Conservation (phyloP, 345 rosid species). For the Chamaenerion angustifolium region DNA sequence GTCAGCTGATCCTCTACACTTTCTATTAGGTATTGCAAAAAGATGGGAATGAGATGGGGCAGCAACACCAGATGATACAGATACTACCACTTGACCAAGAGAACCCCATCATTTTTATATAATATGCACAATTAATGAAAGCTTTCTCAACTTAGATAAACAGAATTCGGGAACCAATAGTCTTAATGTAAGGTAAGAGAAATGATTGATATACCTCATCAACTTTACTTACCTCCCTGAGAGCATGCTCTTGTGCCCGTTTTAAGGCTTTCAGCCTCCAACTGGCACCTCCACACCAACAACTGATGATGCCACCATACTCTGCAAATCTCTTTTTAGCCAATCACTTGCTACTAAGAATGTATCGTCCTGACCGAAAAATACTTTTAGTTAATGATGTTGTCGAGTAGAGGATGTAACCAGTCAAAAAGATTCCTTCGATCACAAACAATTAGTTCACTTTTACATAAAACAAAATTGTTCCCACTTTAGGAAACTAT, state of each 20-base stretch:
- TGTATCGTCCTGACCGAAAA: constrained; percentile 50
- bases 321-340: constrained; percentile 72
- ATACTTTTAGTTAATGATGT: constrained; percentile 2
- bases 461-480: too few relatives aligned
- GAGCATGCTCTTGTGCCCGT: constrained; percentile 86
- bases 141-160: too few relatives aligned
- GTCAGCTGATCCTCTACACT: constrained; percentile 19
- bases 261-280: constrained; percentile 87
- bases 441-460: background rate
- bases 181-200: too few relatives aligned
- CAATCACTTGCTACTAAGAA: constrained; percentile 62
- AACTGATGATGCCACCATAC: constrained; percentile 55
- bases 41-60: constrained; percentile 88
- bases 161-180: too few relatives aligned
- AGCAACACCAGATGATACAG: constrained; percentile 49
- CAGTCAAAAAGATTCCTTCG: background rate
- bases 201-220: too few relatives aligned
- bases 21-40: constrained; percentile 57
- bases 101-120: too few relatives aligned
- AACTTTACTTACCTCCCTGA: constrained; percentile 70
- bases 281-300: constrained; percentile 94
- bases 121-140: too few relatives aligned
- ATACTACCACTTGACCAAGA: constrained; percentile 61
- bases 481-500: too few relatives aligned
- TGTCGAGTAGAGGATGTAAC: background rate